phyloP scores from a whole-genome alignment of 1,284 basidiomycete genomes.

The Tilletia walkeri region DNA sequence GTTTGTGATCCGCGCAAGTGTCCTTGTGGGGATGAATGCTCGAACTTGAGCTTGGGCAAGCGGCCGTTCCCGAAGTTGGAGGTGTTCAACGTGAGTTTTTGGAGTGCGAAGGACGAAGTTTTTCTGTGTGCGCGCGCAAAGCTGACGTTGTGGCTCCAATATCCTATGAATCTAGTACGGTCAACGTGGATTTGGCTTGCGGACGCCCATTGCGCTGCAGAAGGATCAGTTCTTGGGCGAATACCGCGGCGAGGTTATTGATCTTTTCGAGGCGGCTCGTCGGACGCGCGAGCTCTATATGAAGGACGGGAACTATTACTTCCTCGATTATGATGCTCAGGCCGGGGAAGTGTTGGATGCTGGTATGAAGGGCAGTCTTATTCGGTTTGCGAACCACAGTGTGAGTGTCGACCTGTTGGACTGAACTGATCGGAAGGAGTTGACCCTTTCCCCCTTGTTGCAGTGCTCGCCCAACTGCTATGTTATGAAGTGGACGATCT shows the following conservation, averaged over 20 bases:
- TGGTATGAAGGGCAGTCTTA: slow-evolving; percentile 47
- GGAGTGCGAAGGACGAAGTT: not conserved
- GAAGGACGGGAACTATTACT: slow-evolving; percentile 44
- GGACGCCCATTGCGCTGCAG: slow-evolving; percentile 36
- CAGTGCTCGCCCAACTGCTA: slow-evolving; percentile 48
- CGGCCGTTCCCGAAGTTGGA: slow-evolving; percentile 34
- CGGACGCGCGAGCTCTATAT: slow-evolving; percentile 42
- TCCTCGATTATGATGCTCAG: slow-evolving; percentile 47
- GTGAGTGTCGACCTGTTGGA: not conserved
- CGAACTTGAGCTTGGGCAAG: slow-evolving; percentile 45
- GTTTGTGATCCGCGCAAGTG: slow-evolving; percentile 46
- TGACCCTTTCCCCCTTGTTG: not conserved
- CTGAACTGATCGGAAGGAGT: not conserved
- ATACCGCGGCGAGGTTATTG: slow-evolving; percentile 51
- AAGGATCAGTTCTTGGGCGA: slow-evolving; percentile 45
- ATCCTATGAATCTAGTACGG: slow-evolving; percentile 27
- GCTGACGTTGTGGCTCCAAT: not conserved
- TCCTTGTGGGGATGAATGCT: slow-evolving; percentile 45
- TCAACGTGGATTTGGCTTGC: slow-evolving; percentile 45
- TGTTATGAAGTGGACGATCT: slow-evolving; percentile 50
- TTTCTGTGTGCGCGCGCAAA: not conserved
- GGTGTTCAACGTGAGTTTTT: slow-evolving; percentile 30
- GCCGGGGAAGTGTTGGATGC: slow-evolving; percentile 50
- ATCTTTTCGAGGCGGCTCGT: slow-evolving; percentile 37
- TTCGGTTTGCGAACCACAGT: slow-evolving; percentile 50